Evolutionary conservation across 768 basidiomycete species (phyloP).

Genomic region (Strobilomyces echinocephalus): DNA sequence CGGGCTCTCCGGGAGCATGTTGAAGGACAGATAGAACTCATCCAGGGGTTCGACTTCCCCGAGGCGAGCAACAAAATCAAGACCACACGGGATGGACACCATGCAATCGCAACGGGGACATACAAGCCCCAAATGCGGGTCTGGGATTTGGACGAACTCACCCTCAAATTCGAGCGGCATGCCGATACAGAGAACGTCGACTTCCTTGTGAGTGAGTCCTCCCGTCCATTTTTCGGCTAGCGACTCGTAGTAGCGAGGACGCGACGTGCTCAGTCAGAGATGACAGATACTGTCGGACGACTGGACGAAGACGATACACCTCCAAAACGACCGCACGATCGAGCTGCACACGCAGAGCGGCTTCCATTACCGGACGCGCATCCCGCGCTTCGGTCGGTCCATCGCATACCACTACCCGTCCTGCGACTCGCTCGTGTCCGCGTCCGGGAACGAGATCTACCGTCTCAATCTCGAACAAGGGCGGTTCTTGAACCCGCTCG

Average conservation of each 20-base stretch:
- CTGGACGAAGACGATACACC: slow-evolving; percentile 97
- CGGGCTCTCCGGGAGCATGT: slow-evolving; percentile 65
- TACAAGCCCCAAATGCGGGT: slow-evolving; percentile 98
- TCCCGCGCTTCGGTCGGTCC: slow-evolving; percentile 90
- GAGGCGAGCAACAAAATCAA: slow-evolving; percentile 91
- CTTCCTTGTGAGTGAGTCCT: slow-evolving; percentile 81
- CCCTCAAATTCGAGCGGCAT: slow-evolving; percentile 93
- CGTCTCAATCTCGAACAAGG: slow-evolving; percentile 95
- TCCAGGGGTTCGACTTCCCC: slow-evolving; percentile 96
- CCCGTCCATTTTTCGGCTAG: neutral
- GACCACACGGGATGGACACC: slow-evolving; percentile 86
- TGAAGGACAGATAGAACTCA: slow-evolving; percentile 83
- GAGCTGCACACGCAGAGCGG: slow-evolving; percentile 94
- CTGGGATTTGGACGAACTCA: slow-evolving; percentile 90
- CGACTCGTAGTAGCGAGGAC: neutral
- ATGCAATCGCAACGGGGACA: slow-evolving; percentile 90
- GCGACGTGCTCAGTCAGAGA: neutral
- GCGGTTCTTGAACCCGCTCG: slow-evolving; percentile 80
- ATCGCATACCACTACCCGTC: slow-evolving; percentile 92
- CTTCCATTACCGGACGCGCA: slow-evolving; percentile 86
- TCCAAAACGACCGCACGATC: slow-evolving; percentile 93
- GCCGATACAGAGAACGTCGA: slow-evolving; percentile 97
- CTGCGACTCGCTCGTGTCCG: slow-evolving; percentile 84
- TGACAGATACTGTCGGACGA: slow-evolving; percentile 88
- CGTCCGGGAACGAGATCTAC: slow-evolving; percentile 83